Evolutionary conservation across 2,329 filamentous ascomycete species (phyloP).

Genomic region (Cadophora gregata): DNA sequence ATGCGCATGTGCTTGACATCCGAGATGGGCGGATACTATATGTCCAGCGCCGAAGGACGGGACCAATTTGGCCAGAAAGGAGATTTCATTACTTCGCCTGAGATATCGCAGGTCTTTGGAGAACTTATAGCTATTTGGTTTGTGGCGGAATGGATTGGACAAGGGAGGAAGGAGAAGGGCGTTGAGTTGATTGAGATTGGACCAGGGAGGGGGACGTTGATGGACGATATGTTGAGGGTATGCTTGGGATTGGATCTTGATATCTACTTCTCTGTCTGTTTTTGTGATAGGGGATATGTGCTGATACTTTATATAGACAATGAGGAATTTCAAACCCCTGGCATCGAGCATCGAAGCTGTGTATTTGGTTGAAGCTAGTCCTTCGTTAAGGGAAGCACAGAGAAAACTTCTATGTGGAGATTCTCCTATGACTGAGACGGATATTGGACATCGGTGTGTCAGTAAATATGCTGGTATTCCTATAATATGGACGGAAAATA

Average conservation of each 20-base stretch:
- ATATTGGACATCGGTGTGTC: slow-evolving; percentile 74
- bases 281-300: slow-evolving; percentile 8
- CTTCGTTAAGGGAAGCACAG: slow-evolving; percentile 77
- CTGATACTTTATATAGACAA: slow-evolving; percentile 62
- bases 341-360: slow-evolving; percentile 80
- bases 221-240: slow-evolving; percentile 94
- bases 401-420: slow-evolving; percentile 82
- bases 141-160: slow-evolving; percentile 94
- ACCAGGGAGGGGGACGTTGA: slow-evolving; percentile 90
- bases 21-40: slow-evolving; percentile 93
- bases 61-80: slow-evolving; percentile 94
- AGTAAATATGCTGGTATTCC: slow-evolving; percentile 77
- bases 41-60: slow-evolving; percentile 68
- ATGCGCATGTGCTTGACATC: slow-evolving; percentile 99
- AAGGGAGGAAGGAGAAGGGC: slow-evolving; percentile 74
- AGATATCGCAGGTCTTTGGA: slow-evolving; percentile 97
- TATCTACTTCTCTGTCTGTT: background rate
- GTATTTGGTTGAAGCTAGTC: slow-evolving; percentile 94
- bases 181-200: slow-evolving; percentile 94
- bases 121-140: slow-evolving; percentile 95
- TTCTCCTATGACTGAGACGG: slow-evolving; percentile 69
- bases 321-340: slow-evolving; percentile 82
- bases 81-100: slow-evolving; percentile 95
- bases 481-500: slow-evolving; percentile 86
- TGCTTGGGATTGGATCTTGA: slow-evolving; percentile 43